Percentiles rank a stretch among this genome's conserved stretches.
phyloP scores from a whole-genome alignment of 2,329 filamentous ascomycete species.

The Exophiala sp. region DNA sequence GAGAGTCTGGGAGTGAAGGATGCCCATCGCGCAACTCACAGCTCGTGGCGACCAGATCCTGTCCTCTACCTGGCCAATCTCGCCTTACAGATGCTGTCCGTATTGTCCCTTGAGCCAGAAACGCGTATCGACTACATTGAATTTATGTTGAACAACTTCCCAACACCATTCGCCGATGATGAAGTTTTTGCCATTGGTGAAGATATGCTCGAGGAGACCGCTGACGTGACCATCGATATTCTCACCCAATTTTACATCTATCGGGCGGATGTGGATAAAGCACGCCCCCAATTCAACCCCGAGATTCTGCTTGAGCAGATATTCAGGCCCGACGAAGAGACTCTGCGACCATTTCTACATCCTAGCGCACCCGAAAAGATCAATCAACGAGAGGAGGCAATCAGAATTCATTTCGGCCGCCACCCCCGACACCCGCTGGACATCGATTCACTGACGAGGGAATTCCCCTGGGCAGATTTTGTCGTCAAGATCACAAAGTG shows the following conservation, averaged over 20 bases:
- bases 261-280: constrained; percentile 35
- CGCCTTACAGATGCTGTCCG: constrained; percentile 37
- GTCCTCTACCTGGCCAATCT: constrained; percentile 44
- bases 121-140: constrained; percentile 5
- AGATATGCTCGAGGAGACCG: constrained; percentile 35
- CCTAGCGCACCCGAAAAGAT: background rate
- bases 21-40: constrained; percentile 16
- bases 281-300: constrained; percentile 36
- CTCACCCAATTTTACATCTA: constrained; percentile 51
- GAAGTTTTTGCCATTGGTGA: constrained; percentile 34
- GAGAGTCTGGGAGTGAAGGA: constrained; percentile 30
- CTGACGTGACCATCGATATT: constrained; percentile 48
- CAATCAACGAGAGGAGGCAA: constrained; percentile 1
- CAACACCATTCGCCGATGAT: constrained; percentile 6
- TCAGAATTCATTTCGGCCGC: constrained; percentile 29
- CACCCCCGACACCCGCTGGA: constrained; percentile 38
- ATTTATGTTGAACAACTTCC: constrained; percentile 22
- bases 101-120: constrained; percentile 8
- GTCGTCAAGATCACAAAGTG: constrained; percentile 43
- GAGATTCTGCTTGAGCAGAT: constrained; percentile 36
- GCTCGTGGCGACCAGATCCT: constrained; percentile 34
- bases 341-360: background rate
- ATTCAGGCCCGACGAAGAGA: constrained; percentile 37
- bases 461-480: constrained; percentile 49
- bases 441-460: constrained; percentile 39